These are phyloP conservation scores for Oligophagozyma castellii DNA, from an alignment of 1,139 yeast species.

Conservation along the genomic window DNA sequence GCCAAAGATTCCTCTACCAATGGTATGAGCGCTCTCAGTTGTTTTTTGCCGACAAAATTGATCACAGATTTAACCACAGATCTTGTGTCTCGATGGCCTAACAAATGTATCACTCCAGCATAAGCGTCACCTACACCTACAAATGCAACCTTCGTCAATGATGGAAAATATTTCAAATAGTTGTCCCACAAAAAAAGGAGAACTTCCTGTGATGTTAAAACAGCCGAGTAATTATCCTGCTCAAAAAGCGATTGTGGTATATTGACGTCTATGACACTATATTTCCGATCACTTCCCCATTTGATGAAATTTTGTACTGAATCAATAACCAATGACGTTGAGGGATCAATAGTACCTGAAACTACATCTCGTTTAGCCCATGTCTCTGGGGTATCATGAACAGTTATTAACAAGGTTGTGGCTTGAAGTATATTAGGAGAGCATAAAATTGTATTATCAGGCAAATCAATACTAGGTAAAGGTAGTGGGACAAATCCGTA, in stretches of 20 bases:
- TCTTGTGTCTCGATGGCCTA: slow-evolving; percentile 63
- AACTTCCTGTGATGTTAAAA: slow-evolving; percentile 62
- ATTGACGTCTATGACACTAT: slow-evolving; percentile 75
- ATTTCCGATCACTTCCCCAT: slow-evolving; percentile 44
- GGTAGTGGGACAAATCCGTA: slow-evolving; percentile 60
- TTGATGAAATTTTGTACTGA: slow-evolving; percentile 40
- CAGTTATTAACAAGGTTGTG: slow-evolving; percentile 49
- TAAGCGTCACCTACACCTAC: slow-evolving; percentile 87
- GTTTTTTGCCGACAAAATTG: slow-evolving; percentile 52
- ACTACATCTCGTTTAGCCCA: slow-evolving; percentile 82
- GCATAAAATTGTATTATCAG: slow-evolving; percentile 62
- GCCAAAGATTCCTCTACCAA: slow-evolving; percentile 69
- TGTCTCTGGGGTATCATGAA: slow-evolving; percentile 87
- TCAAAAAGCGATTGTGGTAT: slow-evolving; percentile 38
- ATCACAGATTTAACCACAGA: slow-evolving; percentile 64
- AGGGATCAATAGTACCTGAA: slow-evolving; percentile 63
- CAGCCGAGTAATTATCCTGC: slow-evolving; percentile 41
- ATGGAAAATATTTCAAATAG: slow-evolving; percentile 58
- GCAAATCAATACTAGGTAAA: slow-evolving; percentile 37
- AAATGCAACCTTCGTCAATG: slow-evolving; percentile 57
- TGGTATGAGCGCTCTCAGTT: slow-evolving; percentile 65
- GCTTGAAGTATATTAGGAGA: slow-evolving; percentile 59
- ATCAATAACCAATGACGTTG: slow-evolving; percentile 56
- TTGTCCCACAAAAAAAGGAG: slow-evolving; percentile 82
- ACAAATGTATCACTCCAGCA: slow-evolving; percentile 72